Base-by-base conservation (phyloP, 805 yeast species). In the Wickerhamomyces queroliae region DNA sequence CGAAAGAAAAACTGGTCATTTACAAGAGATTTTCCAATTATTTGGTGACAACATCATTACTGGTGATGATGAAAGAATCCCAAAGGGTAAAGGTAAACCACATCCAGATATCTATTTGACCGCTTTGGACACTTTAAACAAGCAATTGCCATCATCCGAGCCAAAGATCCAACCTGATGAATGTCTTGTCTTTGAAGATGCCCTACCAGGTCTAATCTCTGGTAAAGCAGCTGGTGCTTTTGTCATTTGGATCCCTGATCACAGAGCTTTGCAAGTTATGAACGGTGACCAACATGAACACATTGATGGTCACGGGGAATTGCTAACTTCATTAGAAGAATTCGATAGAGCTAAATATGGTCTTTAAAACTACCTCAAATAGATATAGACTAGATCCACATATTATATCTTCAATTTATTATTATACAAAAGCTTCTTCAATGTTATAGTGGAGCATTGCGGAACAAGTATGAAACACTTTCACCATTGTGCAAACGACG, bases 211-310 rank as follows among this genome's bases (percentile, higher is more conserved):
- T 3, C 91, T 91, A 18, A 55, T 67, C 15, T 82, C 96, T 4
- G 99, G 95, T 12, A 74, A 72, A 40, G 80, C 84, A 15, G 88
- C 96, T 26, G 90, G 89, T 10, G 84, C 87, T 12, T 72, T 70
- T 39, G 96, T 91, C n/a, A 73, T 91, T 35, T 93, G 98, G 99
- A 83, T 90, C 12, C 98, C 99, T 9, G 91, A 91, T 60, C 70
- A 72, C 20, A 76, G 84, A 42, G 95, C 95, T 0, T 53, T 74
- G 25, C 64, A 68, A 16, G 72, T 75, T 7, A 61, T 85, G 46
- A 56, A 62, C 13, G 76, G 78, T 8, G 70, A 72, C 32, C 73
- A 78, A 46, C 53, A 69, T 8, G 64, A 64, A 6, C 66, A 74
- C 17, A 59, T 86, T 38, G 79, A 75, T 3, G 70, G 64, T 35